Conservation (phyloP, 495 filamentous ascomycete genomes). For the Neurospora africana region DNA sequence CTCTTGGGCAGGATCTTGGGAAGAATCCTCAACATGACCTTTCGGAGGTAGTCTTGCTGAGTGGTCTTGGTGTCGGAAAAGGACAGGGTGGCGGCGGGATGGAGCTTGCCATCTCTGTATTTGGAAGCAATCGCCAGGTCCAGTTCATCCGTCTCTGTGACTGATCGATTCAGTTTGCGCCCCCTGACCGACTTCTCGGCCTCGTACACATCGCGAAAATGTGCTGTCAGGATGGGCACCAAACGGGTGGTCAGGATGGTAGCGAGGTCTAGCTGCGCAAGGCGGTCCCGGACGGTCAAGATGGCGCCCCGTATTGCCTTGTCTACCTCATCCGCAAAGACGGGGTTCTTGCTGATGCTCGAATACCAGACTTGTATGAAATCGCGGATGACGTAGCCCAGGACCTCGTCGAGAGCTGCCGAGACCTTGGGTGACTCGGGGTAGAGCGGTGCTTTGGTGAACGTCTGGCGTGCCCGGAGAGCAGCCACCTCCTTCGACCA, state of each 20-base stretch:
- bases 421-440: constrained; percentile 71
- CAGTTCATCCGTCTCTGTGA: constrained; percentile 94
- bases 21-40: constrained; percentile 57
- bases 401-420: constrained; percentile 65
- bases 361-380: constrained; percentile 85
- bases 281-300: constrained; percentile 52
- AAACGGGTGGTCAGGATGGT: constrained; percentile 70
- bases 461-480: constrained; percentile 42
- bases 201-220: constrained; percentile 82
- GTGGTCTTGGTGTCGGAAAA: constrained; percentile 70
- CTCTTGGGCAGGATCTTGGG: constrained; percentile 62
- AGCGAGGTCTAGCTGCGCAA: constrained; percentile 65
- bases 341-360: constrained; percentile 68
- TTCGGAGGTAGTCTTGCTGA: constrained; percentile 80
- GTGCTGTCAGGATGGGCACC: constrained; percentile 80
- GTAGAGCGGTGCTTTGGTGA: constrained; percentile 53
- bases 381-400: constrained; percentile 68
- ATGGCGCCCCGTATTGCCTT: constrained; percentile 66
- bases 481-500: constrained; percentile 62
- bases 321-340: constrained; percentile 79
- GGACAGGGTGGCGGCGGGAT: constrained; percentile 74
- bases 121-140: constrained; percentile 89
- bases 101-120: constrained; percentile 80
- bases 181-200: constrained; percentile 84
- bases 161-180: constrained; percentile 70